Base-by-base conservation (phyloP, 1,284 basidiomycete species). In the Sporisorium sorghi region DNA sequence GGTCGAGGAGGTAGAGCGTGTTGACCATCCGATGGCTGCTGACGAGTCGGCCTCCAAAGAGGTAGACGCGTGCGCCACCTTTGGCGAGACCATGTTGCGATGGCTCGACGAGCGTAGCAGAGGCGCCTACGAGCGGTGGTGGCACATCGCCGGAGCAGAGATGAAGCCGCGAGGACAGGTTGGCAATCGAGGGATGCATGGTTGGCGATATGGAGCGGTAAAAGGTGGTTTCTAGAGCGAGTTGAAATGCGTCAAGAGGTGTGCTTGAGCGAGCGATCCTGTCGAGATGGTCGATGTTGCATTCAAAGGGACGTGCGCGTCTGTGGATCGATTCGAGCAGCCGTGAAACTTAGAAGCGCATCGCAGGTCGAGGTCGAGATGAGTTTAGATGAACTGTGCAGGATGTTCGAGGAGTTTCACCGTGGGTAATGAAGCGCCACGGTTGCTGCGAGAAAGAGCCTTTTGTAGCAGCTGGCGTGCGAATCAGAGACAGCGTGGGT, bases 21-120 rank as follows among this genome's bases (percentile, higher is more conserved):
- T 73, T 76, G 55, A 76, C 71, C 79, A 82, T 80, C 17, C 75
- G 58, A 32, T 79, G 69, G 43, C 75, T 82, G 43, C 70, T 77
- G 60, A 79, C 80, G 26, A 82, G 72, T 19, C 80, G 76, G 24
- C 80, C 80, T 5, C 79, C 80, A 32, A 82, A 82, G 39, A 82
- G 69, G 52, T 81, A 81, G 47, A 80, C 28, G 28, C 69, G 49
- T 2, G 73, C 58, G 24, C 37, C 10, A 6, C 57, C 40, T 21
- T 35, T 52, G 15, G n/a, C 30, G 39, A 40, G 17, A 54, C 28
- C 62, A 51, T 60, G 35, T 12, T 43, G 50, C 3, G 42, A 21
- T 30, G 48, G 61, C 47, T 82, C 76, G 48, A 82, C 77, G 26
- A 81, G 62, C 21, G 75, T 77, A 9, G 77, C 68, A 24, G 80